phyloP scores from a whole-genome alignment of 495 filamentous ascomycete species.

The Xylaria palmicola region DNA sequence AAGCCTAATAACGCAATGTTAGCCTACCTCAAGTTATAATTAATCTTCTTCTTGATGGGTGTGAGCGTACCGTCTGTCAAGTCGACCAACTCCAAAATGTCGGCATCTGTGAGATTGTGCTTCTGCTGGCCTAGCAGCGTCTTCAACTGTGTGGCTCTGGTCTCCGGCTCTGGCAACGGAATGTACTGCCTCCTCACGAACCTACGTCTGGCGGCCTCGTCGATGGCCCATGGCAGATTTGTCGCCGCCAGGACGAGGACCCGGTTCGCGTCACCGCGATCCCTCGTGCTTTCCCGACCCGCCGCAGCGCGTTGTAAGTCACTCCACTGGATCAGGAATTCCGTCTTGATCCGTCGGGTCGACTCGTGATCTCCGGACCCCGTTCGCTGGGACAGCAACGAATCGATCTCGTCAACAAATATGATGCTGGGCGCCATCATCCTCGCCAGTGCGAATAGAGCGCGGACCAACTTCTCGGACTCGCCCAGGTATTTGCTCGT shows the following conservation, averaged over 20 bases:
- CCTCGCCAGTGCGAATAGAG: conserved; percentile 88
- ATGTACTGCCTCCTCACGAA: conserved; percentile 98
- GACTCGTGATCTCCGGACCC: conserved; percentile 89
- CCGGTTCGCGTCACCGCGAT: conserved; percentile 80
- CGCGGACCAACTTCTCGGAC: conserved; percentile 92
- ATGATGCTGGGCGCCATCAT: conserved; percentile 92
- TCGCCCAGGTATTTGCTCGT: conserved; percentile 97
- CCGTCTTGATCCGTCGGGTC: conserved; percentile 91
- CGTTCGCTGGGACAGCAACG: conserved; percentile 78
- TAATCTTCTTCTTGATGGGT: neutral
- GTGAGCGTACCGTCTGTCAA: conserved; percentile 74
- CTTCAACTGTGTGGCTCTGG: conserved; percentile 72
- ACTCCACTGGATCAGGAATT: conserved; percentile 97
- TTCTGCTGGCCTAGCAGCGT: conserved; percentile 83
- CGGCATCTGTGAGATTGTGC: conserved; percentile 69
- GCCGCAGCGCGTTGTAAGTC: conserved; percentile 90
- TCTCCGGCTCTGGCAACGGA: conserved; percentile 81
- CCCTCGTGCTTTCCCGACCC: conserved; percentile 64
- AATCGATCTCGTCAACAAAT: conserved; percentile 99
- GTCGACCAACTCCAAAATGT: conserved; percentile 74
- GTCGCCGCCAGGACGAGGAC: conserved; percentile 95
- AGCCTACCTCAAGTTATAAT: neutral
- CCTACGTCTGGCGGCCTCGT: conserved; percentile 86
- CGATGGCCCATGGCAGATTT: conserved; percentile 97
- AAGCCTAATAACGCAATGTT: conserved; percentile 61